phyloP scores from a whole-genome alignment of 73 alveolate species.

The Paramecium bursaria region DNA sequence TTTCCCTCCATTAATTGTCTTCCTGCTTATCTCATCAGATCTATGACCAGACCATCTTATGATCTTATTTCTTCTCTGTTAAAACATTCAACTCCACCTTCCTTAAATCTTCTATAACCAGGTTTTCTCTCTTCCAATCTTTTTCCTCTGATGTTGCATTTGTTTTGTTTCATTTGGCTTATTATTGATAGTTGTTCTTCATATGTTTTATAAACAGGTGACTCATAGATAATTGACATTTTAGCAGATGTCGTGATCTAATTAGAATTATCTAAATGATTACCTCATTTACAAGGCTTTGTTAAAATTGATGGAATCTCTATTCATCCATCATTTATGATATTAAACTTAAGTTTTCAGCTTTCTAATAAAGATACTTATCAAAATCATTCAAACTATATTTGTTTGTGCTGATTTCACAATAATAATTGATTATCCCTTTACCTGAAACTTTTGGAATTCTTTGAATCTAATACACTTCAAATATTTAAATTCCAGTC shows the following conservation, averaged over 20 bases:
- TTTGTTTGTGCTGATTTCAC: background rate
- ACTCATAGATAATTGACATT: too few relatives aligned
- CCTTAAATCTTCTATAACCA: conserved; percentile 68
- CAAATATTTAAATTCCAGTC: conserved; percentile 4
- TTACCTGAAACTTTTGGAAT: conserved; percentile 52
- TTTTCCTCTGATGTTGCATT: background rate
- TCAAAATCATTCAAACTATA: background rate
- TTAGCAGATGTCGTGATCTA: too few relatives aligned
- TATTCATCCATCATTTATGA: conserved; percentile 55
- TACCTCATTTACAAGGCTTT: conserved; percentile 13
- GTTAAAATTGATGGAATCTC: conserved; percentile 25
- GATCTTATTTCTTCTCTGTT: conserved; percentile 65
- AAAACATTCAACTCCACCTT: conserved; percentile 70
- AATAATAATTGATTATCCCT: conserved; percentile 52
- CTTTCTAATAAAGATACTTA: conserved; percentile 15
- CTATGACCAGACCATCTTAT: conserved; percentile 64
- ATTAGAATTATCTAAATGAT: too few relatives aligned
- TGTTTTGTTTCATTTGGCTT: background rate
- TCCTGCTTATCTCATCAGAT: conserved; percentile 64
- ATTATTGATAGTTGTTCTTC: conserved; percentile 16
- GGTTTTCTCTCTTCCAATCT: conserved; percentile 64
- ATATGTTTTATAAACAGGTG: background rate
- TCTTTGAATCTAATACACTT: conserved; percentile 25
- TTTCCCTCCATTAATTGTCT: conserved; percentile 68
- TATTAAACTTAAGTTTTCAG: conserved; percentile 51